phyloP scores from a whole-genome alignment of 805 yeast genomes.

The Metschnikowia amazonensis region DNA sequence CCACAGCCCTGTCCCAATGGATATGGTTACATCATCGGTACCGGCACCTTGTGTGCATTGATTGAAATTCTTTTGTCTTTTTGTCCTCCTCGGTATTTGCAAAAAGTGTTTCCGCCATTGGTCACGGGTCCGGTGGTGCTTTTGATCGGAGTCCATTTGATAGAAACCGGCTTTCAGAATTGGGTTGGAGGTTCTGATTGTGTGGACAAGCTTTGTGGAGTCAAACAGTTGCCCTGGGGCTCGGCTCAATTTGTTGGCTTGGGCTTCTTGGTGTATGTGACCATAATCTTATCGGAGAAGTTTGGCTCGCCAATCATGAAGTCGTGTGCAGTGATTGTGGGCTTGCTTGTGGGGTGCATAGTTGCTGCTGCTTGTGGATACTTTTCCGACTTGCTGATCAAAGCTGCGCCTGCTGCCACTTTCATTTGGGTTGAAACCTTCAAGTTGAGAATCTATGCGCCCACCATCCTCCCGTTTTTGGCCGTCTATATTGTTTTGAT shows the following conservation, averaged over 20 bases:
- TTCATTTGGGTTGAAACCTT: conserved; percentile 87
- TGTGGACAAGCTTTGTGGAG: conserved; percentile 10
- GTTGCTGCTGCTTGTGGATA: conserved; percentile 89
- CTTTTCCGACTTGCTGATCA: conserved; percentile 55
- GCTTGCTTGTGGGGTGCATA: conserved; percentile 81
- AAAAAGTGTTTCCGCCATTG: conserved; percentile 11
- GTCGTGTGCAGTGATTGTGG: conserved; percentile 85
- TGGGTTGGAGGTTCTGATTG: conserved; percentile 14
- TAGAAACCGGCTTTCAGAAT: conserved; percentile 11
- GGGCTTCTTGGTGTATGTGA: conserved; percentile 74
- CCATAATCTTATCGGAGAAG: conserved; percentile 71
- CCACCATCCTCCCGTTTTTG: conserved; percentile 76
- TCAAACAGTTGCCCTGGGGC: conserved; percentile 58
- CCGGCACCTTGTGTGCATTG: conserved; percentile 10
- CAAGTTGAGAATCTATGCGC: conserved; percentile 71
- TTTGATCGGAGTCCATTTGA: conserved; percentile 11
- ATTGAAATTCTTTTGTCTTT: conserved; percentile 9
- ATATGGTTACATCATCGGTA: conserved; percentile 9
- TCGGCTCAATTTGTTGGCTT: conserved; percentile 82
- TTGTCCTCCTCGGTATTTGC: conserved; percentile 9
- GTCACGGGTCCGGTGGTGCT: conserved; percentile 16
- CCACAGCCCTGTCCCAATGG: conserved; percentile 12
- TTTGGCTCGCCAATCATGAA: conserved; percentile 94
- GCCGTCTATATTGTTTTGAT: conserved; percentile 77
- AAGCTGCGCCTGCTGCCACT: conserved; percentile 78